These are phyloP conservation scores for Lichtheimia corymbifera DNA, from an alignment of 371 early-diverging fungal species.

Conservation along the genomic window DNA sequence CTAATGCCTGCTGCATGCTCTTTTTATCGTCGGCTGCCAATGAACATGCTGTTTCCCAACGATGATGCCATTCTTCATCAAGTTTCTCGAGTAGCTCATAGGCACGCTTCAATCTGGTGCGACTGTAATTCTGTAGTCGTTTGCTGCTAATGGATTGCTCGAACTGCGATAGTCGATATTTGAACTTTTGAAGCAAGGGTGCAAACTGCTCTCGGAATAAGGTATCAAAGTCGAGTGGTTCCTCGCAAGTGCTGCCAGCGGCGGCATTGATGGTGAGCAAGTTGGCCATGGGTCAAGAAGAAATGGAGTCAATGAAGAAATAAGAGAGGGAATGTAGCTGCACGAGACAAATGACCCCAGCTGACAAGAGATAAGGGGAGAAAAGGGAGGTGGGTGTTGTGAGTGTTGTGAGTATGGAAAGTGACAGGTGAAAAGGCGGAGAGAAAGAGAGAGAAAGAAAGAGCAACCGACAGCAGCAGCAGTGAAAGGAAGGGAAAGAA, in stretches of 20 bases:
- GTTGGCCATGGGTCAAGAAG: constrained; percentile 34
- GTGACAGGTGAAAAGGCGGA: no score
- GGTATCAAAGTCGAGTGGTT: constrained; percentile 41
- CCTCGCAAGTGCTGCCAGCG: constrained; percentile 25
- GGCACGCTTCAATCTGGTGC: constrained; percentile 37
- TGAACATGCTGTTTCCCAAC: constrained; percentile 20
- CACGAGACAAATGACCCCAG: no score
- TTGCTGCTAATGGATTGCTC: constrained; percentile 32
- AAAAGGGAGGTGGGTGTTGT: no score
- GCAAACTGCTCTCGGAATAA: constrained; percentile 43
- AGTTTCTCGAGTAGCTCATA: constrained; percentile 32
- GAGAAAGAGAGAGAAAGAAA: no score
- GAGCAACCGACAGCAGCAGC: no score
- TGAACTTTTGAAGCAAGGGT: constrained; percentile 47
- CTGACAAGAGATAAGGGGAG: no score
- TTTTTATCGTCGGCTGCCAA: constrained; percentile 18
- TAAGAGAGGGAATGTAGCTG: no score
- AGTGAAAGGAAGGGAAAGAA: no score
- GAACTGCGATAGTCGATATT: constrained; percentile 38
- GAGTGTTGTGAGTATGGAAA: no score
- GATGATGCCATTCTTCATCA: constrained; percentile 40
- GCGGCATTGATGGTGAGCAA: constrained; percentile 38
- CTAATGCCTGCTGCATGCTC: constrained; percentile 11
- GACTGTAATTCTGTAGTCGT: constrained; percentile 31
- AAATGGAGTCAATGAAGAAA: no score